Evolutionary conservation across 2,329 filamentous ascomycete genomes (phyloP).

Genomic region (Pseudogymnoascus sp.): DNA sequence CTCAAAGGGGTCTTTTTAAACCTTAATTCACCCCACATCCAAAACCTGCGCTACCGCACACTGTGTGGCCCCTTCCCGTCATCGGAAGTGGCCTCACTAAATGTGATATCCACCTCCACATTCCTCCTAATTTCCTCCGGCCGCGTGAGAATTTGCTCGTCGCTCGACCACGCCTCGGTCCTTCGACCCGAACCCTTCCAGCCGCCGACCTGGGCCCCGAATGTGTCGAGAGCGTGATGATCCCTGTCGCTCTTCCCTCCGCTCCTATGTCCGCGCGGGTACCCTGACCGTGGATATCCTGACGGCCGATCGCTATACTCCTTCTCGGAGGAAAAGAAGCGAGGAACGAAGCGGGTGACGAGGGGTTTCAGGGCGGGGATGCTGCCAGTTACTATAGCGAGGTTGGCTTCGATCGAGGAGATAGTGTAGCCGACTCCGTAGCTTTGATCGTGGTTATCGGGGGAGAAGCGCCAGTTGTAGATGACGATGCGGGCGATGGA

Average conservation of each 20-base stretch:
- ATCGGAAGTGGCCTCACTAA: neutral
- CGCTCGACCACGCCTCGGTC: neutral
- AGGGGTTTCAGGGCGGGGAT: conserved; percentile 14
- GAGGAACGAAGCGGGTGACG: conserved; percentile 9
- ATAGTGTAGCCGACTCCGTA: conserved; percentile 18
- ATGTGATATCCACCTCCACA: conserved; percentile 9
- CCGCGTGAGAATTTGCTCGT: conserved; percentile 6
- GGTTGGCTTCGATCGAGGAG: conserved; percentile 16
- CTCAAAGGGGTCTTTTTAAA: neutral
- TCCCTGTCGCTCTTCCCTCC: neutral
- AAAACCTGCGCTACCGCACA: neutral
- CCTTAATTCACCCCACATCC: neutral
- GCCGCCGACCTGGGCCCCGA: neutral
- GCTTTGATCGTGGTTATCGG: conserved; percentile 10
- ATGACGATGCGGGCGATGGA: conserved; percentile 15
- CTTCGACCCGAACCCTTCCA: neutral
- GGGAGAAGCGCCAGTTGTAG: conserved; percentile 11
- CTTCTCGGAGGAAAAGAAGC: neutral
- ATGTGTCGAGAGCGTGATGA: conserved; percentile 1
- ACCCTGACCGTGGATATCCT: neutral
- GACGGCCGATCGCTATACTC: neutral
- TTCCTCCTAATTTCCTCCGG: conserved; percentile 9
- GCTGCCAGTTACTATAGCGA: conserved; percentile 16
- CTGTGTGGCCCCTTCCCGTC: neutral
- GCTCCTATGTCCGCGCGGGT: neutral